A percentile compares a stretch with the other conserved stretches of the same genome.
phyloP scores from a whole-genome alignment of 2,329 filamentous ascomycete genomes.

The Clonostachys byssicola region DNA sequence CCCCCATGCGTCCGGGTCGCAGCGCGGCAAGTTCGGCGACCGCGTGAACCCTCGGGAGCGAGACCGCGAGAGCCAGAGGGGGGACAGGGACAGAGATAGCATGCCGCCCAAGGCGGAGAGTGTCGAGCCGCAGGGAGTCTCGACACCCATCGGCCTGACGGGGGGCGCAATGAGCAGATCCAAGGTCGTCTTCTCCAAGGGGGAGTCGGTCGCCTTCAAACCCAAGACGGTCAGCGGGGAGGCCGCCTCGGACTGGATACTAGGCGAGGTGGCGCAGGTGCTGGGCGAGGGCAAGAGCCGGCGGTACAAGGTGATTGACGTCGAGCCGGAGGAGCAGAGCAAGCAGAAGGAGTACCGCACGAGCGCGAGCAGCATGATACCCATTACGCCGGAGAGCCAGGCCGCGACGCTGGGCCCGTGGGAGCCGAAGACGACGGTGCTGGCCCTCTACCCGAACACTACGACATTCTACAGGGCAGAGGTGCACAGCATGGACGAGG shows the following conservation, averaged over 20 bases:
- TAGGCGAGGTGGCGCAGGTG: conserved; percentile 73
- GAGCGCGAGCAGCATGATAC: conserved; percentile 71
- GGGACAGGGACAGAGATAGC: conserved; percentile 42
- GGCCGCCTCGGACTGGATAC: conserved; percentile 59
- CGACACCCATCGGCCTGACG: conserved; percentile 4
- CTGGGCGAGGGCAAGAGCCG: conserved; percentile 73
- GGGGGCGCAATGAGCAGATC: conserved; percentile 22
- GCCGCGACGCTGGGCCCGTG: conserved; percentile 52
- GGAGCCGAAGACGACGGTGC: conserved; percentile 65
- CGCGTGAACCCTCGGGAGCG: conserved; percentile 15
- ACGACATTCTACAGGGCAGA: conserved; percentile 85
- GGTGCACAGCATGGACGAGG: conserved; percentile 63
- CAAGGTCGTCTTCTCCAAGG: conserved; percentile 54
- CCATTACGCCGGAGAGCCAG: conserved; percentile 57
- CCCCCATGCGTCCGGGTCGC: conserved; percentile 25
- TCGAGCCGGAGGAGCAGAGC: conserved; percentile 67
- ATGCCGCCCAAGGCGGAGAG: conserved; percentile 52
- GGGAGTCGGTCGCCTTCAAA: conserved; percentile 65
- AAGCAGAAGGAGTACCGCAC: conserved; percentile 67
- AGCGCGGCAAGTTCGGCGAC: conserved; percentile 27
- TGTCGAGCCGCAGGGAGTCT: conserved; percentile 43
- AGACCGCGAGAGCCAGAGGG: conserved; percentile 18
- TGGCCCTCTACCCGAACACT: conserved; percentile 78
- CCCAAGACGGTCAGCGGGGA: conserved; percentile 48
- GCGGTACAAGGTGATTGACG: conserved; percentile 76